Evolutionary conservation across 106 monocot species (phyloP).

Genomic region (Agapanthus africanus): DNA sequence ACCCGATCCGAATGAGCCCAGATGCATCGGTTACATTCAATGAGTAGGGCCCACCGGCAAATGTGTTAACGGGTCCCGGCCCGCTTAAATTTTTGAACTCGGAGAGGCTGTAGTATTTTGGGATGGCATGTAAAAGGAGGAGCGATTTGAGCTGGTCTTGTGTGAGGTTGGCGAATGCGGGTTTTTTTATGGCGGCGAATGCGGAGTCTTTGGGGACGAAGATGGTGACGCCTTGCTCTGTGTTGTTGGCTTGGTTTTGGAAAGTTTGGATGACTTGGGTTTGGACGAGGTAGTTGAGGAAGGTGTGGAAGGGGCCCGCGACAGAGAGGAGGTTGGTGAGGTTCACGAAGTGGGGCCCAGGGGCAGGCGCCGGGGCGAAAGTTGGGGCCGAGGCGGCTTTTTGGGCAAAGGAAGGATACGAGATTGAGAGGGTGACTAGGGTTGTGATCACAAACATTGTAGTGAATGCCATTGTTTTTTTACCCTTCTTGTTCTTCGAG

Average conservation of each 20-base stretch:
- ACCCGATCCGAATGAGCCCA: constrained; percentile 45
- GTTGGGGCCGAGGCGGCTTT: constrained; percentile 16
- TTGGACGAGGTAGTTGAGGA: constrained; percentile 61
- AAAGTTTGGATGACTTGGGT: constrained; percentile 71
- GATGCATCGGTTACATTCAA: constrained; percentile 57
- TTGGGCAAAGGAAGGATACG: constrained; percentile 30
- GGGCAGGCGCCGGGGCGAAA: constrained; percentile 67
- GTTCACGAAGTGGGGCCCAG: constrained; percentile 47
- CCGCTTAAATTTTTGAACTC: constrained; percentile 73
- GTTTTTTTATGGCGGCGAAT: constrained; percentile 53
- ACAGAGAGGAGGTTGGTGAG: constrained; percentile 61
- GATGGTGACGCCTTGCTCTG: constrained; percentile 74
- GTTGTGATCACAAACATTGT: constrained; percentile 12
- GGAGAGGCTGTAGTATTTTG: constrained; percentile 75
- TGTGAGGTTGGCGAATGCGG: constrained; percentile 68
- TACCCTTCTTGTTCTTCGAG: too few species aligned
- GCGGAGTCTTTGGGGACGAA: constrained; percentile 80
- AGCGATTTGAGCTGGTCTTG: constrained; percentile 72
- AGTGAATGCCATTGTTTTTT: too few species aligned
- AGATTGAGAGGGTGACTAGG: constrained; percentile 25
- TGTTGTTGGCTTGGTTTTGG: constrained; percentile 88
- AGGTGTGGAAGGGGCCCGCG: constrained; percentile 78
- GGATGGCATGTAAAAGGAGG: constrained; percentile 73
- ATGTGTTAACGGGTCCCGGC: constrained; percentile 43
- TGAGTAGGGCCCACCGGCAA: constrained; percentile 66